Evolutionary conservation across 306 rosid species (phyloP).

Genomic region (Lagenaria siceraria): DNA sequence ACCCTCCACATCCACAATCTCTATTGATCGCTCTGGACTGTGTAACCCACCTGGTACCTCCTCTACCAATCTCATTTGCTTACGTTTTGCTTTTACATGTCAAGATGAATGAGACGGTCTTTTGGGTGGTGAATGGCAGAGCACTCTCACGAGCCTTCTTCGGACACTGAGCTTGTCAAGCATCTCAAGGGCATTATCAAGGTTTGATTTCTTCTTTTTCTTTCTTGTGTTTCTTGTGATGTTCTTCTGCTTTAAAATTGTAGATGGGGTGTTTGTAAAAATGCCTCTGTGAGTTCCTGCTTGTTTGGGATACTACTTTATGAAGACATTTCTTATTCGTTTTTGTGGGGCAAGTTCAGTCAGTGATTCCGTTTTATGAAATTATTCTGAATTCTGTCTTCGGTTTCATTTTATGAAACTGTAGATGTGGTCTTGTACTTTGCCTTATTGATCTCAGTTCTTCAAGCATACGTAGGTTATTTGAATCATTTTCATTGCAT

Average conservation of each 20-base stretch:
- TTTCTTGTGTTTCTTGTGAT: not conserved
- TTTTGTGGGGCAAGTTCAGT: not conserved
- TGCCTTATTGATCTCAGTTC: not conserved
- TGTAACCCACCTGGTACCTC: slow-evolving; percentile 25
- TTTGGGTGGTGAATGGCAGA: slow-evolving; percentile 16
- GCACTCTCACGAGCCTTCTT: slow-evolving; percentile 30
- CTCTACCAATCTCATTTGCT: not conserved
- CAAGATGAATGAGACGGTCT: not conserved
- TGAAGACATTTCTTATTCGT: not conserved
- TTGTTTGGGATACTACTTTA: not conserved
- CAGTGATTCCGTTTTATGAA: not conserved
- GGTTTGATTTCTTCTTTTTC: slow-evolving; percentile 10
- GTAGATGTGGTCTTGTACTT: not conserved
- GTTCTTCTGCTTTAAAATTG: not conserved
- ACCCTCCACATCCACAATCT: slow-evolving; percentile 22
- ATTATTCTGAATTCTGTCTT: not conserved
- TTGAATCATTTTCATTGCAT: not conserved
- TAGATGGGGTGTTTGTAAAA: slow-evolving; percentile 4
- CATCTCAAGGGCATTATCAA: slow-evolving; percentile 47
- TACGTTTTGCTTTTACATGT: not conserved
- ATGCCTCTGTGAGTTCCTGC: not conserved
- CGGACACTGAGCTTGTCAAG: slow-evolving; percentile 43
- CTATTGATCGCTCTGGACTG: slow-evolving; percentile 39
- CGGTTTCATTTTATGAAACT: not conserved
- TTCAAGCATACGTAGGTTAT: not conserved